phyloP scores from a whole-genome alignment of 192 early-diverging fungal species.

The Nowakowskiella sp. region DNA sequence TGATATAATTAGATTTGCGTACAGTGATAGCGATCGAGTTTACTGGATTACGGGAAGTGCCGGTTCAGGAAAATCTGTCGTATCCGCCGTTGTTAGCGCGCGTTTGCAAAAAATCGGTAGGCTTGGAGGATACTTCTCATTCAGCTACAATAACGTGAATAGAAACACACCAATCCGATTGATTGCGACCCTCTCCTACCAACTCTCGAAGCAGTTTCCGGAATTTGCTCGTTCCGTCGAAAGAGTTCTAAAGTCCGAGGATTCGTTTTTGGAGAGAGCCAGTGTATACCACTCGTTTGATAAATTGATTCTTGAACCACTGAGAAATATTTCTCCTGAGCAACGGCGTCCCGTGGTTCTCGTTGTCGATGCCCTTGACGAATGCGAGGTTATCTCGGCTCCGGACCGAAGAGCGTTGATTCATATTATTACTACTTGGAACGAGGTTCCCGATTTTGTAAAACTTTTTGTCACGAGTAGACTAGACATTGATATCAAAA shows the following conservation, averaged over 20 bases:
- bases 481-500: slow-evolving; percentile 17
- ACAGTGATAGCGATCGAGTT: no score
- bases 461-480: slow-evolving; percentile 13
- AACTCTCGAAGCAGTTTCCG: not conserved
- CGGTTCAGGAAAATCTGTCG: slow-evolving; percentile 12
- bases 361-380: slow-evolving; percentile 21
- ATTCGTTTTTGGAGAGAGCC: not conserved
- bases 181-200: no score
- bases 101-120: no score
- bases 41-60: slow-evolving; percentile 5
- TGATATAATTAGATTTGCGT: no score
- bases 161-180: no score
- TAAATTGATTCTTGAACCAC: not conserved
- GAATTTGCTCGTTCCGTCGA: no score
- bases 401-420: not conserved
- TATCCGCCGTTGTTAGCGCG: slow-evolving; percentile 1
- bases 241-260: no score
- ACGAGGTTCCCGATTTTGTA: slow-evolving; percentile 7
- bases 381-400: slow-evolving; percentile 3
- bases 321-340: not conserved
- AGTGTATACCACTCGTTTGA: not conserved
- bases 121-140: no score
- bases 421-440: slow-evolving; percentile 4
- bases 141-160: no score
- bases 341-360: slow-evolving; percentile 1